Evolutionary conservation across 2,329 filamentous ascomycete species (phyloP).

Genomic region (Lasiodiplodia sp.): DNA sequence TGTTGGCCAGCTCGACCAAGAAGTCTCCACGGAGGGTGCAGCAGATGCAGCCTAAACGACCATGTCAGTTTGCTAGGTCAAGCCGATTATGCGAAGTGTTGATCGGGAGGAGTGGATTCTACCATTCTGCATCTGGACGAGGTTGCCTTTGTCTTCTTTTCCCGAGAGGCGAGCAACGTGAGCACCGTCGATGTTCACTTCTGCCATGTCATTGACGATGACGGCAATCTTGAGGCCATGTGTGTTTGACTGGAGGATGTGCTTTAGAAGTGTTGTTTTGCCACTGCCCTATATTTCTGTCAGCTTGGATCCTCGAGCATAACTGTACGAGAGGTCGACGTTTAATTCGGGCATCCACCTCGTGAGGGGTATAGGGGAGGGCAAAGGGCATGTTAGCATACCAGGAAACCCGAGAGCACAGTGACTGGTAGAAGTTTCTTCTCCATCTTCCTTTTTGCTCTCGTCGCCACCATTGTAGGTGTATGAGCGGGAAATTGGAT

Average conservation of each 20-base stretch:
- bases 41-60: conserved; percentile 68
- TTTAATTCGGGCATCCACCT: neutral
- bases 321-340: neutral
- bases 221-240: conserved; percentile 74
- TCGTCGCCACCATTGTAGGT: neutral
- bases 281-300: conserved; percentile 63
- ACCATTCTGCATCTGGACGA: conserved; percentile 71
- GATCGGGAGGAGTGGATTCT: neutral
- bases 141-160: conserved; percentile 61
- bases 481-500: neutral
- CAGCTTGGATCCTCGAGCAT: neutral
- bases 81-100: neutral
- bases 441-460: conserved; percentile 26
- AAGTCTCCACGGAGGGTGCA: conserved; percentile 76
- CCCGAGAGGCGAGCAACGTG: conserved; percentile 61
- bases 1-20: conserved; percentile 71
- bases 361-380: neutral
- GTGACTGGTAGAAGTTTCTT: conserved; percentile 62
- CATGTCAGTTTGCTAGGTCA: neutral
- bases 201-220: conserved; percentile 74
- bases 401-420: conserved; percentile 67
- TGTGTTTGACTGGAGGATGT: conserved; percentile 69
- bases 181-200: conserved; percentile 69
- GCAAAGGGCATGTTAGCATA: conserved; percentile 37
- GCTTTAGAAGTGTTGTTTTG: conserved; percentile 74